These are phyloP conservation scores for Suillus placidus DNA, from an alignment of 768 basidiomycete species.

Conservation along the genomic window DNA sequence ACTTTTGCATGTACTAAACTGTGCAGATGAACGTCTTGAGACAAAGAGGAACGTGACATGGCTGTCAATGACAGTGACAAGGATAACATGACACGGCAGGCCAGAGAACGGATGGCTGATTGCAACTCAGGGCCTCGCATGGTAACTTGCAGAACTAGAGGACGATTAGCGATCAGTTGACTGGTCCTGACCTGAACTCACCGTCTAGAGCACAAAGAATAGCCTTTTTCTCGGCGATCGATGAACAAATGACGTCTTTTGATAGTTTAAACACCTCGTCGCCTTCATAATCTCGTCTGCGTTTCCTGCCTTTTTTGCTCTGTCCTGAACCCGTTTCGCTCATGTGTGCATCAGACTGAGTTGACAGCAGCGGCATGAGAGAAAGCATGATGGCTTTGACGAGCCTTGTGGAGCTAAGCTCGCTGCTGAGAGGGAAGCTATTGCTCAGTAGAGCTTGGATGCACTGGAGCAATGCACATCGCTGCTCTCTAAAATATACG, in stretches of 20 bases:
- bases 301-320: constrained; percentile 66
- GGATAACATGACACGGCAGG: constrained; percentile 59
- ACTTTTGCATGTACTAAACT: constrained; percentile 47
- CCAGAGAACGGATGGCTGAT: constrained; percentile 57
- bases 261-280: constrained; percentile 67
- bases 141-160: constrained; percentile 51
- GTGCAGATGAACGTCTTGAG: constrained; percentile 54
- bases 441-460: constrained; percentile 45
- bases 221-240: constrained; percentile 51
- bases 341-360: constrained; percentile 35
- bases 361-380: constrained; percentile 50
- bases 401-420: constrained; percentile 53
- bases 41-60: constrained; percentile 56
- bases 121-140: constrained; percentile 55
- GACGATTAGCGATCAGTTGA: background rate
- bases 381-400: constrained; percentile 53
- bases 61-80: constrained; percentile 58
- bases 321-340: constrained; percentile 23
- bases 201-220: constrained; percentile 61
- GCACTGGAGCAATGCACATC: constrained; percentile 47
- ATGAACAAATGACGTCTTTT: constrained; percentile 50
- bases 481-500: constrained; percentile 36
- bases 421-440: constrained; percentile 50
- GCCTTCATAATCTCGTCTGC: constrained; percentile 70
- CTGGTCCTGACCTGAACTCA: constrained; percentile 33